Conservation (phyloP, 805 yeast species). For the Zygosaccharomyces gambellarensis region DNA sequence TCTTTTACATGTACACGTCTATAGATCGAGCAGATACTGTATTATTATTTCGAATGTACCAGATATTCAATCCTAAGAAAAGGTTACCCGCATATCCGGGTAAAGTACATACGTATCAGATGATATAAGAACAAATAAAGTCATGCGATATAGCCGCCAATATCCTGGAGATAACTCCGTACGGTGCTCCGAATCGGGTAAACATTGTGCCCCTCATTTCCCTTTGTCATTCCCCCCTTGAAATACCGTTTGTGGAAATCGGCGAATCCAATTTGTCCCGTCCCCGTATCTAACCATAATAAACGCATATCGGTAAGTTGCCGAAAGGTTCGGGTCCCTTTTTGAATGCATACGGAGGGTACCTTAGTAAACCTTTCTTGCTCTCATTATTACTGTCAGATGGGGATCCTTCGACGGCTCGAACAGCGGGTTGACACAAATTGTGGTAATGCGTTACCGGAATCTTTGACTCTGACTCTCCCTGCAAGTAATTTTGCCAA, state of each 20-base stretch:
- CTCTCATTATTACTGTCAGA: background rate
- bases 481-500: background rate
- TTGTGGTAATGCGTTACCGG: background rate
- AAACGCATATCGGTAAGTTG: background rate
- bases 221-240: background rate
- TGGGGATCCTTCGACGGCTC: background rate
- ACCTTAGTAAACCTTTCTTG: background rate
- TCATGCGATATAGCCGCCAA: too few species aligned
- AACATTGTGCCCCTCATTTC: background rate
- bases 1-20: too few species aligned
- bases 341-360: background rate
- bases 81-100: background rate
- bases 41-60: too few species aligned
- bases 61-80: too few species aligned
- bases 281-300: conserved; percentile 1
- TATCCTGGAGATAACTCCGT: too few species aligned
- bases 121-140: too few species aligned
- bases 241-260: background rate
- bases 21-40: too few species aligned
- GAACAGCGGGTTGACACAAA: too few species aligned
- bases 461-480: too few species aligned
- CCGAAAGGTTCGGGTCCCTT: background rate
- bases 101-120: background rate
- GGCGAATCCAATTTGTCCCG: background rate
- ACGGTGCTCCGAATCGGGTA: background rate